These are phyloP conservation scores for Trypanosoma vivax DNA, from an alignment of 208 protist genomes.

Conservation along the genomic window DNA sequence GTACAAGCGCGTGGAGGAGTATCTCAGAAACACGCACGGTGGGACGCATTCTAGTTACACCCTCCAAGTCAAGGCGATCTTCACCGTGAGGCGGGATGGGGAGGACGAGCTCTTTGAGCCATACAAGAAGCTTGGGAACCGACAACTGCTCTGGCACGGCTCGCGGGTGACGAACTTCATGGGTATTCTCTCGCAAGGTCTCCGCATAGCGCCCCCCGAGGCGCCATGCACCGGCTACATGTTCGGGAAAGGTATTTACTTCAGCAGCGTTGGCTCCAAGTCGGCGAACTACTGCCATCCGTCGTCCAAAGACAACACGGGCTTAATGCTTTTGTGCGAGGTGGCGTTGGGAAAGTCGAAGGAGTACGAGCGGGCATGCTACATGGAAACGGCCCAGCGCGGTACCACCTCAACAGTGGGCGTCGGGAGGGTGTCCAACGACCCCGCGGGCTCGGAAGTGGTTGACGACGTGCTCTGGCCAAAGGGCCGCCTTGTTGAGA, in stretches of 20 bases:
- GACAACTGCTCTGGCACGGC: slow-evolving; percentile 88
- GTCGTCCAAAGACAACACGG: slow-evolving; percentile 33
- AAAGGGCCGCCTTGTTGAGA: slow-evolving; percentile 34
- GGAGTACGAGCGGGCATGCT: slow-evolving; percentile 42
- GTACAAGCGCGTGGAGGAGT: slow-evolving; percentile 55
- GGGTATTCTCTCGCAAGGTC: slow-evolving; percentile 86
- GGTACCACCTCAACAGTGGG: slow-evolving; percentile 63
- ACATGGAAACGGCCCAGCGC: slow-evolving; percentile 57
- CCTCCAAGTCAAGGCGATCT: slow-evolving; percentile 58
- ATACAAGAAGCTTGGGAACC: slow-evolving; percentile 35
- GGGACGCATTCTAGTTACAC: slow-evolving; percentile 48
- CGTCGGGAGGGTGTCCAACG: slow-evolving; percentile 35
- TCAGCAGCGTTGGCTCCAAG: slow-evolving; percentile 81
- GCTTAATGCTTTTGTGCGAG: slow-evolving; percentile 83
- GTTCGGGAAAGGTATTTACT: slow-evolving; percentile 90
- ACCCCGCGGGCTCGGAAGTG: slow-evolving; percentile 9
- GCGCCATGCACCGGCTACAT: slow-evolving; percentile 89
- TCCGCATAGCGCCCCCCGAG: slow-evolving; percentile 91
- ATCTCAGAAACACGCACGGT: slow-evolving; percentile 69
- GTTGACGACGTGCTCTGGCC: slow-evolving; percentile 57
- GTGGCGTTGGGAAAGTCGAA: slow-evolving; percentile 79
- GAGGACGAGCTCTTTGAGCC: slow-evolving; percentile 44
- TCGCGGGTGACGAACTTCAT: slow-evolving; percentile 86
- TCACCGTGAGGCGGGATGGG: slow-evolving; percentile 51
- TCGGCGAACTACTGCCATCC: slow-evolving; percentile 83